Evolutionary conservation across 805 yeast species (phyloP), one percentile per base, ranked within the genome.

Genomic region (Yamadazyma nakazawae): DNA sequence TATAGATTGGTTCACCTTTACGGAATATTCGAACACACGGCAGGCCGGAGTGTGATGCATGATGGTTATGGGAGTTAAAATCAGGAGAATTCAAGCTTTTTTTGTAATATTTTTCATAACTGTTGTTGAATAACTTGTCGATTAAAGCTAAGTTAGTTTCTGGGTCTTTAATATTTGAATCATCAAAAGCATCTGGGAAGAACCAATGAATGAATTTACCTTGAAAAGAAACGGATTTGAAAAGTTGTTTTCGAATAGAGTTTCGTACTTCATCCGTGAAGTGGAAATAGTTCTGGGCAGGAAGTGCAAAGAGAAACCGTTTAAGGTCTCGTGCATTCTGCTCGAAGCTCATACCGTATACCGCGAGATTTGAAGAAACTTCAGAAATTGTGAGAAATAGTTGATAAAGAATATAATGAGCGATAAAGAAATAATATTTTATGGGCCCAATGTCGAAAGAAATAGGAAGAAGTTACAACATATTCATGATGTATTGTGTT

Each of bases 1-100:
- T 72, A 59, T 85, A 85, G 2, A 88, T 84, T 0, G 94, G 90
- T 59, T 88, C 96, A 5, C 96, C 96, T 41, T 81, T 78, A 39
- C 78, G 72, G 56, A 88, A 84, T 43, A 82, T 81, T 17, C 84
- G 70, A 1, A 88, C 85, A 62, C 96, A 88, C 0, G 92, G 84
- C 62, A 87, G 70, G 14, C 81, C 78, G 17, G 78, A 73, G 58
- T 88, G 95, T 49, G 58, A 63, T 5, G 71, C 70, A 38, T 62
- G 64, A 47, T 62, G 64, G 43, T 54, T 57, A 46, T 62, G 67
- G 18, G 58, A 48, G 28, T 53, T 51, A 42, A 49, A 51, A 32
- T 51, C 52, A 5, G 56, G 47, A 26, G 59, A 61, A 21, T 45
- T 45, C 21, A 53, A 39, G 25, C 48, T 48, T 11, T 48, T 37